Conservation (phyloP, 192 early-diverging fungal genomes). For the Umbelopsis sp. region DNA sequence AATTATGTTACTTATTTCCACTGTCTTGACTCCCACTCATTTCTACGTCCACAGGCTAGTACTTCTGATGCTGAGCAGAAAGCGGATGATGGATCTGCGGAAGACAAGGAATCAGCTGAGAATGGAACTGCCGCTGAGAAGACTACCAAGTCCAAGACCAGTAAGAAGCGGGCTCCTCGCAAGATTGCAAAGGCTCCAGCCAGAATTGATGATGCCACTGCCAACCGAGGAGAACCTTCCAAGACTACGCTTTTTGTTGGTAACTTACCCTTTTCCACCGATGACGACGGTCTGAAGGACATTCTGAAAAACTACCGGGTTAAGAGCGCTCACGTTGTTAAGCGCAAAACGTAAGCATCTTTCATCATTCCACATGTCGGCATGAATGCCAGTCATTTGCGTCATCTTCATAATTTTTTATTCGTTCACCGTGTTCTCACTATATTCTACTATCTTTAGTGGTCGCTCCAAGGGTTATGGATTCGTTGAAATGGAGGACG, state of each 20-base stretch:
- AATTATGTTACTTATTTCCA: too few relatives aligned
- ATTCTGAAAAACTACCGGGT: constrained; percentile 83
- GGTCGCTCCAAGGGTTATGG: constrained; percentile 93
- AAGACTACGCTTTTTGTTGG: constrained; percentile 79
- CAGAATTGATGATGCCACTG: constrained; percentile 28
- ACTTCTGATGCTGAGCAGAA: constrained; percentile 24
- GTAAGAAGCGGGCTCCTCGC: constrained; percentile 26
- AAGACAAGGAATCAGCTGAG: constrained; percentile 27
- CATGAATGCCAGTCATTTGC: too few relatives aligned
- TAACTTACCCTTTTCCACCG: constrained; percentile 75
- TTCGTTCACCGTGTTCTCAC: neutral
- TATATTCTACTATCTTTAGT: constrained; percentile 41
- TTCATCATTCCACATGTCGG: neutral
- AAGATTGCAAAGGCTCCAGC: neutral
- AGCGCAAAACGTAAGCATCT: constrained; percentile 32
- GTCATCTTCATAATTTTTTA: neutral
- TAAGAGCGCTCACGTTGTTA: constrained; percentile 78
- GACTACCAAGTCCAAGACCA: neutral
- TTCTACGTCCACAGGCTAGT: neutral
- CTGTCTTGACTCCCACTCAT: too few relatives aligned
- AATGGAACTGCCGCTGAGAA: constrained; percentile 24
- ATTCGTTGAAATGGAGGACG: constrained; percentile 82
- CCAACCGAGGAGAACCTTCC: constrained; percentile 51
- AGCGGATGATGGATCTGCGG: neutral
- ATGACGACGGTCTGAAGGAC: constrained; percentile 67